These are phyloP conservation scores for Cladorrhinum sp. DNA, from an alignment of 2,329 filamentous ascomycete genomes.

Conservation along the genomic window DNA sequence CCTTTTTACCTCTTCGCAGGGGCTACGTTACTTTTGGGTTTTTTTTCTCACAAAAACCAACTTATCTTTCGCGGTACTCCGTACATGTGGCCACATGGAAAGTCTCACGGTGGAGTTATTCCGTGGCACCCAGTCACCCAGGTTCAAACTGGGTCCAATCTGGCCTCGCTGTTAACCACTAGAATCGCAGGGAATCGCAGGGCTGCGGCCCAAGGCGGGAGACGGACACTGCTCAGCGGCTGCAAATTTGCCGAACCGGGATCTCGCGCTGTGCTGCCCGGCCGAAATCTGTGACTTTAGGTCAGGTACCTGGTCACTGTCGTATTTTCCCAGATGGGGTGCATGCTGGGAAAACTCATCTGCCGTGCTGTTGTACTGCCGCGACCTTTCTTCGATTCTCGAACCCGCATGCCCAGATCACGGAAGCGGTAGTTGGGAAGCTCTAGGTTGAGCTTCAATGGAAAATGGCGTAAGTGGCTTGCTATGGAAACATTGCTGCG, in stretches of 20 bases:
- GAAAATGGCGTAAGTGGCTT: conserved; percentile 3
- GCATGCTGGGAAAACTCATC: conserved; percentile 4
- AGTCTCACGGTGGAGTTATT: conserved; percentile 20
- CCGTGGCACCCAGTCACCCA: conserved; percentile 13
- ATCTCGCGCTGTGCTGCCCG: conserved; percentile 8
- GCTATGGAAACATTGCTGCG: conserved; percentile 2
- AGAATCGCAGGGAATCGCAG: conserved; percentile 19
- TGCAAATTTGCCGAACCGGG: conserved; percentile 27
- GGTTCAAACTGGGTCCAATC: conserved; percentile 15
- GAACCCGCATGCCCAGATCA: conserved; percentile 24
- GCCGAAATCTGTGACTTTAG: background rate
- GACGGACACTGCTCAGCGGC: conserved; percentile 15
- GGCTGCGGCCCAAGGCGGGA: background rate
- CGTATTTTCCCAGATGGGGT: conserved; percentile 13
- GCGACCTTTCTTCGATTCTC: background rate
- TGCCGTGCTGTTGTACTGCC: conserved; percentile 10
- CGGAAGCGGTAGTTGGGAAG: conserved; percentile 1
- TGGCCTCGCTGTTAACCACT: conserved; percentile 21
- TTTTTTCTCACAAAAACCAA: background rate
- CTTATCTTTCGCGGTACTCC: conserved; percentile 11
- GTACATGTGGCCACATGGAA: conserved; percentile 29
- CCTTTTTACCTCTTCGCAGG: conserved; percentile 4
- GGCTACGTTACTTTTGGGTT: conserved; percentile 20
- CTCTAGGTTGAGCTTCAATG: background rate
- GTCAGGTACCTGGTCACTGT: background rate